A percentile compares a stretch with the other conserved stretches of the same genome.
Conservation (phyloP, 257 asterid species). For the Ligustrum vulgare region DNA sequence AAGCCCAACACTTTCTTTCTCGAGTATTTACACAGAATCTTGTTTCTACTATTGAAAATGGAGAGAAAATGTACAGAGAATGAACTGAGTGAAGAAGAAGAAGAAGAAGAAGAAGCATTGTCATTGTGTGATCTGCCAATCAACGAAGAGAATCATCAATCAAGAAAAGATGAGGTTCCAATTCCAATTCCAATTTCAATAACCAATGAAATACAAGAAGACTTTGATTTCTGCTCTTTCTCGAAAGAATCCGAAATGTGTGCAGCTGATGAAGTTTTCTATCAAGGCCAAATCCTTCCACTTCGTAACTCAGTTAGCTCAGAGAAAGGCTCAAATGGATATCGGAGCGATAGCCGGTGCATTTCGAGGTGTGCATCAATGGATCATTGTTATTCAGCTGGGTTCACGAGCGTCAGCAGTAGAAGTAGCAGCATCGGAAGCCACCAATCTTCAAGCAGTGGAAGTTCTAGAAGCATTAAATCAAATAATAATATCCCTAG, state of each 20-base stretch:
- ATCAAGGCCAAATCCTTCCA: slow-evolving; percentile 78
- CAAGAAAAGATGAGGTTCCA: slow-evolving; percentile 13
- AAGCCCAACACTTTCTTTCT: neutral
- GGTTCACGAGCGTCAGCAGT: slow-evolving; percentile 58
- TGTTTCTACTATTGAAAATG: slow-evolving; percentile 18
- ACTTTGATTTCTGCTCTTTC: slow-evolving; percentile 59
- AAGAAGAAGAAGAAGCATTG: slow-evolving; percentile 66
- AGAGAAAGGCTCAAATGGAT: slow-evolving; percentile 25
- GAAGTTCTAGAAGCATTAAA: slow-evolving; percentile 23
- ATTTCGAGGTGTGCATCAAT: slow-evolving; percentile 57
- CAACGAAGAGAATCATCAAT: slow-evolving; percentile 22
- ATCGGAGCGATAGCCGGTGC: slow-evolving; percentile 17
- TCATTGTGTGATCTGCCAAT: slow-evolving; percentile 83
- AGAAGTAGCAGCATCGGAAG: slow-evolving; percentile 64
- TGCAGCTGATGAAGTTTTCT: slow-evolving; percentile 79
- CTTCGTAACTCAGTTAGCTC: slow-evolving; percentile 59
- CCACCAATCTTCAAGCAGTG: slow-evolving; percentile 62
- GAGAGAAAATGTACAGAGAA: slow-evolving; percentile 6
- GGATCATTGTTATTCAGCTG: slow-evolving; percentile 47
- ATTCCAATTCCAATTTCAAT: neutral
- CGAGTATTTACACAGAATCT: neutral
- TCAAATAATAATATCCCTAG: slow-evolving; percentile 23
- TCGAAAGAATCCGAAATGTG: slow-evolving; percentile 66
- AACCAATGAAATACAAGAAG: slow-evolving; percentile 34
- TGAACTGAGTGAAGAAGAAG: neutral